Evolutionary conservation across 805 yeast species (phyloP).

Genomic region (Suhomyces kilbournensis): DNA sequence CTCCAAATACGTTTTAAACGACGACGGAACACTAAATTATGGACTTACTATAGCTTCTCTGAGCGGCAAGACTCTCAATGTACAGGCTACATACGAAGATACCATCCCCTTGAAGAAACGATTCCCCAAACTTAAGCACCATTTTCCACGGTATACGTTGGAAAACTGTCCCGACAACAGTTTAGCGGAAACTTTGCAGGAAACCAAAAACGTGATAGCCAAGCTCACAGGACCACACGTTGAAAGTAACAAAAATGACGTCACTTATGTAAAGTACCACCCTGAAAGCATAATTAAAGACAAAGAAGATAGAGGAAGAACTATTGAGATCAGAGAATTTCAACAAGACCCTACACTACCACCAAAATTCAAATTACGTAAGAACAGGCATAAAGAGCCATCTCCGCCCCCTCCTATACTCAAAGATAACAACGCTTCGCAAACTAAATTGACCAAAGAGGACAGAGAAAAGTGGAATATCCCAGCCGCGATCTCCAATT

Average conservation of each 20-base stretch:
- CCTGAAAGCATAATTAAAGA: constrained; percentile 14
- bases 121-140: constrained; percentile 37
- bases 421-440: constrained; percentile 45
- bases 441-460: constrained; percentile 53
- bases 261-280: constrained; percentile 17
- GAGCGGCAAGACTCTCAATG: constrained; percentile 15
- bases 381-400: constrained; percentile 62
- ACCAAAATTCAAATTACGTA: constrained; percentile 67
- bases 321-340: constrained; percentile 63
- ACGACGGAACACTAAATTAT: constrained; percentile 28
- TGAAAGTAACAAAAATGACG: constrained; percentile 30
- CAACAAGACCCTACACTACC: constrained; percentile 86
- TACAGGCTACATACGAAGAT: constrained; percentile 51
- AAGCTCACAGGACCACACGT: constrained; percentile 30
- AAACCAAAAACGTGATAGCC: constrained; percentile 58
- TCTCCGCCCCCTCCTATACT: constrained; percentile 67
- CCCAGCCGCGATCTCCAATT: constrained; percentile 88
- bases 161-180: constrained; percentile 43
- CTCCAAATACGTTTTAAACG: constrained; percentile 21
- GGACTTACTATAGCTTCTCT: constrained; percentile 22
- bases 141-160: constrained; percentile 38
- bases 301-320: constrained; percentile 28
- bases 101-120: constrained; percentile 55
- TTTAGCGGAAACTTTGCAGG: constrained; percentile 44
- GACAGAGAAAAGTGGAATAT: constrained; percentile 82